Base-by-base conservation (phyloP, 345 rosid species). In the Microthlaspi erraticum region DNA sequence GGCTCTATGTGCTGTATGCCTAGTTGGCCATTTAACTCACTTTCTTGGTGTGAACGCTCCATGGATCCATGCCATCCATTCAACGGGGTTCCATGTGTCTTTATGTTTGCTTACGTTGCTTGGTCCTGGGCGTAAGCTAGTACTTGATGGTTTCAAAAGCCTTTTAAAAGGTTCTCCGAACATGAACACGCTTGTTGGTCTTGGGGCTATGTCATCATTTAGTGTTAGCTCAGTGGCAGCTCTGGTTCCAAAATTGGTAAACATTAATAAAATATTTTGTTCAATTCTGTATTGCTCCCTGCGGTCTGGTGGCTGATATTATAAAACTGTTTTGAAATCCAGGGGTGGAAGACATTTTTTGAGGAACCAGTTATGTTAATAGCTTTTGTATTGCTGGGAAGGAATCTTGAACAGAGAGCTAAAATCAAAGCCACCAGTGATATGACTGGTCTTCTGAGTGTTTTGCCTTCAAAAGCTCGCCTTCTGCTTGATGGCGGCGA, bases 391-490 rank as follows among this genome's bases (percentile, higher is more conserved):
- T 82, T 93, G 82, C 79, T 93, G 71, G 98, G 98, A 78, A 88
- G 94, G 78, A 93, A 93, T 82, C 96, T 93, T 79, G 98, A 93
- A 82, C 97, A 93, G 61, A 85, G 97, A 85, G 98, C 98, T 46
- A 89, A 93, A 83, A 87, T 93, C 46, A 91, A 93, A 86, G 97
- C 98, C 64, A 77, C 94, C 44, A 91, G 98, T 86, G 98, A 91
- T 80, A 87, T 93, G 98, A 91, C 97, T 29, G 93, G 97, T 68
- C 97, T 93, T 70, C 76, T 91, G 56, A 87, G 83, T 83, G 79
- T 89, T 63, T 79, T 93, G 61, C 98, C 98, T 79, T 82, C 97
- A 26, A 91, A 81, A 83, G 97, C 98, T 80, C 97, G 97, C 64
- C 92, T 93, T 64, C 73, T 91, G 75, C 86, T 93, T 81, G 80